Conservation (phyloP, 1,284 basidiomycete genomes). For the Exobasidium rhododendri region DNA sequence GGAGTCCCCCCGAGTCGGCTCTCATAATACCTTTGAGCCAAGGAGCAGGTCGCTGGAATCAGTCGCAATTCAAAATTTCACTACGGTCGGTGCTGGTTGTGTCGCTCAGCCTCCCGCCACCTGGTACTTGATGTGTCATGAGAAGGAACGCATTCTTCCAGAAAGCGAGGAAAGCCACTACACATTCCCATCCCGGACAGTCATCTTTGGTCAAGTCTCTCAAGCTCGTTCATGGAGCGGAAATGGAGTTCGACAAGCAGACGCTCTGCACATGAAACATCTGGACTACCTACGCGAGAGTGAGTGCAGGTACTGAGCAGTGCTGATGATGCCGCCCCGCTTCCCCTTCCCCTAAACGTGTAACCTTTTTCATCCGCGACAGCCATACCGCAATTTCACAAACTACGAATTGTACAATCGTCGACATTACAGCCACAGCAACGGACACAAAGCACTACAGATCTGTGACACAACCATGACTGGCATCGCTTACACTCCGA, state of each 20-base stretch:
- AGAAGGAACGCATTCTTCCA: background rate
- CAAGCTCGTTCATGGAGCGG: conserved; percentile 79
- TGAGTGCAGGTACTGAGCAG: background rate
- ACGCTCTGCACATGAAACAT: conserved; percentile 78
- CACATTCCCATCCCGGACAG: conserved; percentile 73
- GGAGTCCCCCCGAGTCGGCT: conserved; percentile 76
- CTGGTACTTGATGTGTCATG: background rate
- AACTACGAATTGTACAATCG: background rate
- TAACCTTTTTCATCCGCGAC: too few relatives aligned
- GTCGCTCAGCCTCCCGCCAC: conserved; percentile 26
- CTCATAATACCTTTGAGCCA: conserved; percentile 78
- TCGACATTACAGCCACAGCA: background rate
- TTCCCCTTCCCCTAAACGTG: background rate
- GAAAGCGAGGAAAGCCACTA: conserved; percentile 34
- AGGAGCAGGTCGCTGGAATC: conserved; percentile 74
- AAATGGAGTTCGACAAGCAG: conserved; percentile 75
- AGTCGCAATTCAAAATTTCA: conserved; percentile 72
- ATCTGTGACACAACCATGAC: conserved; percentile 82
- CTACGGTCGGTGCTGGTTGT: conserved; percentile 75
- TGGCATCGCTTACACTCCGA: conserved; percentile 65
- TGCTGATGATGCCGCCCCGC: too few relatives aligned
- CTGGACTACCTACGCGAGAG: conserved; percentile 70
- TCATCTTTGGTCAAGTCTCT: conserved; percentile 73
- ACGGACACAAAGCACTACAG: conserved; percentile 56
- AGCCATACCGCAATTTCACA: background rate